Evolutionary conservation across 2,329 filamentous ascomycete species (phyloP).

Genomic region (Pseudopithomyces maydicus): DNA sequence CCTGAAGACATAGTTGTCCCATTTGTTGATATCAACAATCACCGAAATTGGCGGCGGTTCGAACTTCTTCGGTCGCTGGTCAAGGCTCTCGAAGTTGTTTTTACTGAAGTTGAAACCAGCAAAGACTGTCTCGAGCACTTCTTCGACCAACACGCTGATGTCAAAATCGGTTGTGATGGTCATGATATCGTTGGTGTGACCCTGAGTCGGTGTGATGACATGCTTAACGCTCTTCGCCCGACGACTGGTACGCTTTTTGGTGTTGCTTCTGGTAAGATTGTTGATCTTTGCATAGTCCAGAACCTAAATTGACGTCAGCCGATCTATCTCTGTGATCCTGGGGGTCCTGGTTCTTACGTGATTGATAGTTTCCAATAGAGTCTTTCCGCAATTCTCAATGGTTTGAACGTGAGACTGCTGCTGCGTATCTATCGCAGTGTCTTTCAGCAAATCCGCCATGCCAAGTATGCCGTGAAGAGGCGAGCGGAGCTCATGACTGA

Average conservation of each 20-base stretch:
- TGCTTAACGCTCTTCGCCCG: conserved; percentile 36
- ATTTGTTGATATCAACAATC: conserved; percentile 43
- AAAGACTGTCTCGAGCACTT: conserved; percentile 45
- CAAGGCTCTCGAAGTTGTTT: conserved; percentile 31
- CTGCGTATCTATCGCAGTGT: conserved; percentile 36
- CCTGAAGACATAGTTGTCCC: conserved; percentile 41
- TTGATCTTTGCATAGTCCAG: conserved; percentile 50
- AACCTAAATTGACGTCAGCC: conserved; percentile 28
- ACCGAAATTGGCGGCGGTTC: conserved; percentile 31
- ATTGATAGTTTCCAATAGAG: conserved; percentile 49
- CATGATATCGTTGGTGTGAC: conserved; percentile 42
- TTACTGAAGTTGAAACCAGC: conserved; percentile 43
- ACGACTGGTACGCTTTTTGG: conserved; percentile 34
- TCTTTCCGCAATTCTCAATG: conserved; percentile 47
- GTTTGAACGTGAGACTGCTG: conserved; percentile 49
- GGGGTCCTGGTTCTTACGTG: conserved; percentile 32
- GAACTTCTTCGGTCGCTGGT: conserved; percentile 20
- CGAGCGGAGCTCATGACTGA: conserved; percentile 66
- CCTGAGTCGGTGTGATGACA: conserved; percentile 34
- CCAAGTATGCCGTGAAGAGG: conserved; percentile 66
- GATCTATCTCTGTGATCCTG: background rate
- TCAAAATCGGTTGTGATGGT: conserved; percentile 43
- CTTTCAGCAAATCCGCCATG: conserved; percentile 40
- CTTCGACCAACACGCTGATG: conserved; percentile 41
- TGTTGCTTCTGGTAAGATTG: conserved; percentile 37